Conservation (phyloP, 148 eudicot genomes). For the Diospyros lotus region DNA sequence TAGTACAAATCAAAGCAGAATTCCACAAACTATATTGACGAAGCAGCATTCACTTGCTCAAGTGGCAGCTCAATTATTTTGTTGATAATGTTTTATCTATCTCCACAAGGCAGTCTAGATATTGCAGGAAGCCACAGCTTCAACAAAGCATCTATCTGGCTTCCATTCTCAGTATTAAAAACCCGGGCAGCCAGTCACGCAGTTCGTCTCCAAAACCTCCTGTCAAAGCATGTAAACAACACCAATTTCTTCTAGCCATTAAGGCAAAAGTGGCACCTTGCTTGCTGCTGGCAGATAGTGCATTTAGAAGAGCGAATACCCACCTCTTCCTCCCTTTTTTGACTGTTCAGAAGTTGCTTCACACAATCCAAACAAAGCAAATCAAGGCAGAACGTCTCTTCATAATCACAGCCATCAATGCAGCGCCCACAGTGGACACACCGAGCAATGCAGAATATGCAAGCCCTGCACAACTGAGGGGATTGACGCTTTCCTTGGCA, state of each 20-base stretch:
- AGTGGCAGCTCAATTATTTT: neutral
- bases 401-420: conserved; percentile 25
- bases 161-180: neutral
- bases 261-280: conserved; percentile 27
- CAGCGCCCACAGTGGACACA: conserved; percentile 45
- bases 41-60: neutral
- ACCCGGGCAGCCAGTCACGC: neutral
- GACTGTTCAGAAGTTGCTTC: conserved; percentile 8
- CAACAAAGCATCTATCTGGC: conserved; percentile 1
- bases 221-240: neutral
- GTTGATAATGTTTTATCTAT: neutral
- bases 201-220: neutral
- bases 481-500: conserved; percentile 21
- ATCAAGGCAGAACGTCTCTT: conserved; percentile 34
- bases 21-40: neutral
- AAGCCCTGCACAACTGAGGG: conserved; percentile 32
- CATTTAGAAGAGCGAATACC: neutral
- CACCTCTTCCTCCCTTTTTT: neutral
- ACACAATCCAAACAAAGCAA: conserved; percentile 33
- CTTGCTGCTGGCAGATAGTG: conserved; percentile 19
- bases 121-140: neutral
- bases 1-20: no score
- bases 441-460: conserved; percentile 40
- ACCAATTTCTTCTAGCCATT: conserved; percentile 18
- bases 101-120: neutral